Base-by-base conservation (phyloP, 2,329 filamentous ascomycete genomes). In the Cordyceps javanica region DNA sequence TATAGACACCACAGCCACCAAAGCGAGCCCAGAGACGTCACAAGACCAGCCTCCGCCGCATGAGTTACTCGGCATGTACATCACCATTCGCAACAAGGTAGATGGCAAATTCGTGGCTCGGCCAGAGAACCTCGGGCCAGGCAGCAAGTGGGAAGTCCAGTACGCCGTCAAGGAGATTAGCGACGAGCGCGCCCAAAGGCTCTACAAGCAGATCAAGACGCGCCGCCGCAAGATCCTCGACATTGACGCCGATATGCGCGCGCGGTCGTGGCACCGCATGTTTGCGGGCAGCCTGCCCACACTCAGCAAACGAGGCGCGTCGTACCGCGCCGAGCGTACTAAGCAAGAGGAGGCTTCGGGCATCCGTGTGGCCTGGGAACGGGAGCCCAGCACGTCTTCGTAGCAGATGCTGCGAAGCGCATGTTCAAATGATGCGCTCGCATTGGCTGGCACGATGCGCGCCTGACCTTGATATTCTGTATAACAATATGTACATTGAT, bases 31-130 rank as follows among this genome's bases (percentile, higher is more conserved):
- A 21, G 19, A 39, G 8, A 30, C 14, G 2, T 10, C 34, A 25
- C 39, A 58, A 21, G 39, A 42, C 13, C 53, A 42, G 21, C 11
- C 30, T 11, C 30, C 54, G 1, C 8, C 58, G 30, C 38, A 45
- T 2, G 73, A 79, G 3, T 65, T 92, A 1, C 73, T 91, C 26
- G 89, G 83, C 39, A 83, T 94, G 79, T 85, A 84, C 14, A 75
- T 97, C 57, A 87, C 83, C 0, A 75, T 90, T 51, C 83, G 83
- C 62, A 94, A 89, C 75, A 82, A 81, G 62, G 81, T 96, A 55
- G 87, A 94, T 66, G 86, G 82, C 19, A 55, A 74, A 13, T 80
- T 81, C 55, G 82, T 90, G 1, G 67, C 74, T 0, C 85, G 91
- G 3, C 89, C 91, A 0, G 62, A 72, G 1, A 63, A 76, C 0